A percentile compares a stretch with the other conserved stretches of the same genome.
These are phyloP conservation scores for Lepidium africanum DNA, from an alignment of 345 rosid species.

Conservation along the genomic window DNA sequence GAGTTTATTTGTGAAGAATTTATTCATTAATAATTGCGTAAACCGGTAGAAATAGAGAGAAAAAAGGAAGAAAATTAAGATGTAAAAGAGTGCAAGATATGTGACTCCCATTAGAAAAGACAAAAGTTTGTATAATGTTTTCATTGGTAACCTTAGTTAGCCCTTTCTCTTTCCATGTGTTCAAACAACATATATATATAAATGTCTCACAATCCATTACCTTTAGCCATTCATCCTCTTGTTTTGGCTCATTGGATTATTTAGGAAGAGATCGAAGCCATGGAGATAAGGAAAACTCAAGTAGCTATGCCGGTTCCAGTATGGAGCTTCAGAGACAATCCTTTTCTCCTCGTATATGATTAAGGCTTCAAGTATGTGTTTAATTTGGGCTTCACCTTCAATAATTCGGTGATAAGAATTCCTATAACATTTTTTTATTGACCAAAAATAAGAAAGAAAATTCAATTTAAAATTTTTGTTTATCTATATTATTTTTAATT, in stretches of 20 bases:
- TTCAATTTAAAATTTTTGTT: too few species aligned
- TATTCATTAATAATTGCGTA: neutral
- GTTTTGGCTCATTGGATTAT: constrained; percentile 15
- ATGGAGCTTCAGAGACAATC: too few species aligned
- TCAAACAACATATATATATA: constrained; percentile 26
- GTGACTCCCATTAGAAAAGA: constrained; percentile 32
- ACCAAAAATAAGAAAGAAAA: too few species aligned
- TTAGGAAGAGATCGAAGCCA: neutral
- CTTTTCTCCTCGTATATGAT: too few species aligned
- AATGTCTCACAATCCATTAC: constrained; percentile 4
- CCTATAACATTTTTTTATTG: too few species aligned
- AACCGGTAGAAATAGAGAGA: neutral
- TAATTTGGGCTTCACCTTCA: too few species aligned
- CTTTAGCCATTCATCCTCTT: constrained; percentile 15
- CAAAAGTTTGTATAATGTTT: constrained; percentile 21
- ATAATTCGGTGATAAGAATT: too few species aligned
- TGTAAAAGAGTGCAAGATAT: constrained; percentile 23
- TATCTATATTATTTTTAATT: too few species aligned
- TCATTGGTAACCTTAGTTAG: constrained; percentile 31
- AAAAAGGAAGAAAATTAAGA: neutral
- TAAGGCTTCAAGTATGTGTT: too few species aligned
- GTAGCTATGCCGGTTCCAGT: neutral
- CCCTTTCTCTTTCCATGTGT: constrained; percentile 45
- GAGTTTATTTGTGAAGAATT: neutral
- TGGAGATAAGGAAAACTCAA: constrained; percentile 18